Conservation (phyloP, 352 stramenopile genomes). For the Phytophthora colocasiae region DNA sequence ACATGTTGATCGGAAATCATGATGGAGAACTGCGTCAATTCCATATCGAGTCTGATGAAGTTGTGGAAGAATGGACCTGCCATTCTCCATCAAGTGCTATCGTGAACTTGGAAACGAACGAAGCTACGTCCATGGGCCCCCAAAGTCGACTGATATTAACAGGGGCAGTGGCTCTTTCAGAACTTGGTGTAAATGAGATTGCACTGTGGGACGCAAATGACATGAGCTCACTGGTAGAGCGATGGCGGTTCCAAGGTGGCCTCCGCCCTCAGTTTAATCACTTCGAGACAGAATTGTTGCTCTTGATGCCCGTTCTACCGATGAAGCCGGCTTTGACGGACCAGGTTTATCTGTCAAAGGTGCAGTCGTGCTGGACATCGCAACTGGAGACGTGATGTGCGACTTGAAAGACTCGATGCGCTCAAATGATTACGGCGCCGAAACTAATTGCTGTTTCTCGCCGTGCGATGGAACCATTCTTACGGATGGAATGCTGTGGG, state of each 20-base stretch:
- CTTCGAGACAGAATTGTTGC: slow-evolving; percentile 76
- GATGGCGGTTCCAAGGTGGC: slow-evolving; percentile 70
- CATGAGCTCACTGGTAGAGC: slow-evolving; percentile 56
- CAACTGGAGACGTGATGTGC: slow-evolving; percentile 65
- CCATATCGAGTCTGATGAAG: slow-evolving; percentile 65
- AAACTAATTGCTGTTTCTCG: slow-evolving; percentile 86
- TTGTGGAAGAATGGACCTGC: slow-evolving; percentile 81
- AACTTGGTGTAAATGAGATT: slow-evolving; percentile 65
- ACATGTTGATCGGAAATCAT: slow-evolving; percentile 81
- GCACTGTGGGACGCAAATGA: slow-evolving; percentile 77
- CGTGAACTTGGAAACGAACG: slow-evolving; percentile 76
- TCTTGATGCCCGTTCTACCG: slow-evolving; percentile 54
- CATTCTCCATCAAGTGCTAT: slow-evolving; percentile 77
- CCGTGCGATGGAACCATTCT: slow-evolving; percentile 76
- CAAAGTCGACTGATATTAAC: slow-evolving; percentile 69
- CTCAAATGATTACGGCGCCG: slow-evolving; percentile 76
- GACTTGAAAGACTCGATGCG: slow-evolving; percentile 69
- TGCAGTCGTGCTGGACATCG: slow-evolving; percentile 73
- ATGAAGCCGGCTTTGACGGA: slow-evolving; percentile 42
- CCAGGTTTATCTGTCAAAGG: slow-evolving; percentile 44
- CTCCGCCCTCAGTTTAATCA: slow-evolving; percentile 80
- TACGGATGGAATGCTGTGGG: slow-evolving; percentile 86
- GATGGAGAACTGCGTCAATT: slow-evolving; percentile 68
- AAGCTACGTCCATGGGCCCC: slow-evolving; percentile 54
- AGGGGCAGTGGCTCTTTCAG: slow-evolving; percentile 52